These are phyloP conservation scores for Phytophthora palmivora DNA, from an alignment of 352 stramenopile genomes.

Conservation along the genomic window DNA sequence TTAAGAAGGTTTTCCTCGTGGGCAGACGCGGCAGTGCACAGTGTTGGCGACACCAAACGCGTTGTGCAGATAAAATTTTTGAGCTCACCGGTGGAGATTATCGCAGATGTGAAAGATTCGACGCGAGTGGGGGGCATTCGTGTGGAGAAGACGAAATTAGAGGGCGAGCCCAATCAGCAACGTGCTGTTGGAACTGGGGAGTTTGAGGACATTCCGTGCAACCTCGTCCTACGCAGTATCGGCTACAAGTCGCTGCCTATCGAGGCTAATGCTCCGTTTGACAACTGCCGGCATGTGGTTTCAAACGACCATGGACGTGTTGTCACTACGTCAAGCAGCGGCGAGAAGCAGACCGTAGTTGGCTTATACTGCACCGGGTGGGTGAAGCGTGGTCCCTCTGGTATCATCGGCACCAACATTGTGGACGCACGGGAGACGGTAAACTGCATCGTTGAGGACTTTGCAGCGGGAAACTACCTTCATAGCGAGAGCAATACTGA, in stretches of 20 bases:
- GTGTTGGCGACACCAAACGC: slow-evolving; percentile 33
- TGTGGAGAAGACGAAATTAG: slow-evolving; percentile 90
- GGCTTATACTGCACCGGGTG: slow-evolving; percentile 97
- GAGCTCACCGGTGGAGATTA: slow-evolving; percentile 82
- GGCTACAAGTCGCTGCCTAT: slow-evolving; percentile 93
- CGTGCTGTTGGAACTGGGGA: slow-evolving; percentile 84
- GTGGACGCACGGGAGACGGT: slow-evolving; percentile 97
- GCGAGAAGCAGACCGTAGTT: slow-evolving; percentile 47
- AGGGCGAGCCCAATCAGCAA: slow-evolving; percentile 87
- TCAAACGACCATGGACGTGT: slow-evolving; percentile 68
- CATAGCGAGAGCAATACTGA: slow-evolving; percentile 23
- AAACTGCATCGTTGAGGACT: slow-evolving; percentile 91
- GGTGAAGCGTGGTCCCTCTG: slow-evolving; percentile 97
- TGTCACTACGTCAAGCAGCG: slow-evolving; percentile 45
- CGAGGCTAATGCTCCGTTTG: slow-evolving; percentile 77
- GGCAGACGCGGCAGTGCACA: slow-evolving; percentile 95
- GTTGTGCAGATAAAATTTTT: slow-evolving; percentile 93
- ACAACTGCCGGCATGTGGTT: slow-evolving; percentile 71
- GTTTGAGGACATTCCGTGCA: slow-evolving; percentile 85
- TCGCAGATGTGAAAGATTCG: slow-evolving; percentile 55
- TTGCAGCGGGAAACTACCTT: slow-evolving; percentile 57
- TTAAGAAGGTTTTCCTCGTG: slow-evolving; percentile 91
- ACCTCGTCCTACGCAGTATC: slow-evolving; percentile 84
- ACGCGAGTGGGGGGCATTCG: slow-evolving; percentile 70
- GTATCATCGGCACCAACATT: slow-evolving; percentile 99